A percentile compares a stretch with the other conserved stretches of the same genome.
Evolutionary conservation across 257 asterid genomes (phyloP).

Genomic region (Petrea volubilis): DNA sequence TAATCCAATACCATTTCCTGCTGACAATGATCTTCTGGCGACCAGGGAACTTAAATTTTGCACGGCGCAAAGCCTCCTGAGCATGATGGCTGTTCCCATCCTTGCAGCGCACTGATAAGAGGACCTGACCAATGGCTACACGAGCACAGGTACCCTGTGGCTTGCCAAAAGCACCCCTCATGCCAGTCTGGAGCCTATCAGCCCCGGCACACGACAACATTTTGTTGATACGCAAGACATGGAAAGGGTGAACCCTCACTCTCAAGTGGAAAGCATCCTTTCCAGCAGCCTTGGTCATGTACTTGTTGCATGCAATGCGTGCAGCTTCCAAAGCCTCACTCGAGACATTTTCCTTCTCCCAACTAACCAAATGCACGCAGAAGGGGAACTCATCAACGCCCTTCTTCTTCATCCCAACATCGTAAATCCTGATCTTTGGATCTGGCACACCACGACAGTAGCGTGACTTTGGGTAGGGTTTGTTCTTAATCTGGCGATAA

Average conservation of each 20-base stretch:
- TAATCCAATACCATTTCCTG: slow-evolving; percentile 29
- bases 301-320: too few species aligned
- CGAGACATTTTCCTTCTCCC: too few species aligned
- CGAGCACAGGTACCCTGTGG: neutral
- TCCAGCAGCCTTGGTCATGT: too few species aligned
- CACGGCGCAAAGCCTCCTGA: slow-evolving; percentile 28
- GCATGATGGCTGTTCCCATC: slow-evolving; percentile 18
- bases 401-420: too few species aligned
- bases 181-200: slow-evolving; percentile 6
- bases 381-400: too few species aligned
- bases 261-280: neutral
- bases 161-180: neutral
- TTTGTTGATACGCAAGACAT: slow-evolving; percentile 4
- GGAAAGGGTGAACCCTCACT: slow-evolving; percentile 11
- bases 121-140: neutral
- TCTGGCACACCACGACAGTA: slow-evolving; percentile 31
- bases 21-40: slow-evolving; percentile 28
- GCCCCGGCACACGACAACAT: slow-evolving; percentile 10
- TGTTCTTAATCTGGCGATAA: slow-evolving; percentile 27
- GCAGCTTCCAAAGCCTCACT: too few species aligned
- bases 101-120: slow-evolving; percentile 29
- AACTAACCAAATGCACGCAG: too few species aligned
- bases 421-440: slow-evolving; percentile 25
- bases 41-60: slow-evolving; percentile 31
- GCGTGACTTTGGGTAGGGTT: slow-evolving; percentile 26